Conservation (phyloP, 306 rosid species). For the Heteromeles arbutifolia region DNA sequence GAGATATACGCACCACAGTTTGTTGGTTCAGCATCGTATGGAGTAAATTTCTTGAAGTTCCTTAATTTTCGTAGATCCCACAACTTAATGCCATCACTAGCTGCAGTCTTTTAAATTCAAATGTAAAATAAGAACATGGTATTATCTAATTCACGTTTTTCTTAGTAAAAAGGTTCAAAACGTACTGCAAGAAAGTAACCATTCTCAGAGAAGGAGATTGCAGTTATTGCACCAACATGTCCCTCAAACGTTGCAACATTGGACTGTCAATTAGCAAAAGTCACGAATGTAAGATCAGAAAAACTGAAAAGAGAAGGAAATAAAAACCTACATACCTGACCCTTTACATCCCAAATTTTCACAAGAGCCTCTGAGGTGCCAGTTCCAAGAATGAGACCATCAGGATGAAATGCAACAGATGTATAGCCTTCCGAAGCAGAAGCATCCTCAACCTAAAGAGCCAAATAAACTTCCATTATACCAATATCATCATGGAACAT, state of each 20-base stretch:
- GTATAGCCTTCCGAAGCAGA: slow-evolving; percentile 77
- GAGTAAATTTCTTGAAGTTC: slow-evolving; percentile 76
- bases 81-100: slow-evolving; percentile 87
- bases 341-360: slow-evolving; percentile 97
- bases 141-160: not conserved
- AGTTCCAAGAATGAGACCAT: slow-evolving; percentile 98
- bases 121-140: slow-evolving; percentile 13
- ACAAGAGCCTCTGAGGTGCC: slow-evolving; percentile 85
- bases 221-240: slow-evolving; percentile 80
- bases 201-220: slow-evolving; percentile 91
- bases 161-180: not conserved
- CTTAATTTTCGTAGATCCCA: slow-evolving; percentile 95
- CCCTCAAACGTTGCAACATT: slow-evolving; percentile 93
- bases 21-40: slow-evolving; percentile 81
- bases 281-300: not conserved
- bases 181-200: slow-evolving; percentile 99
- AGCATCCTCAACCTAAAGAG: slow-evolving; percentile 64
- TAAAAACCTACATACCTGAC: slow-evolving; percentile 57
- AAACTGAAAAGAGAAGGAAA: not conserved
- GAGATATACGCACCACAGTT: slow-evolving; percentile 53
- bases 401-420: slow-evolving; percentile 98
- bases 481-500: not conserved
- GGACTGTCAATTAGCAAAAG: slow-evolving; percentile 45
- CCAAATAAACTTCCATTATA: slow-evolving; percentile 3
- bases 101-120: slow-evolving; percentile 72